A percentile compares a stretch with the other conserved stretches of the same genome.
Evolutionary conservation across 176 grass and related monocot genomes (phyloP).

Genomic region (Thinopyrum elongatum): DNA sequence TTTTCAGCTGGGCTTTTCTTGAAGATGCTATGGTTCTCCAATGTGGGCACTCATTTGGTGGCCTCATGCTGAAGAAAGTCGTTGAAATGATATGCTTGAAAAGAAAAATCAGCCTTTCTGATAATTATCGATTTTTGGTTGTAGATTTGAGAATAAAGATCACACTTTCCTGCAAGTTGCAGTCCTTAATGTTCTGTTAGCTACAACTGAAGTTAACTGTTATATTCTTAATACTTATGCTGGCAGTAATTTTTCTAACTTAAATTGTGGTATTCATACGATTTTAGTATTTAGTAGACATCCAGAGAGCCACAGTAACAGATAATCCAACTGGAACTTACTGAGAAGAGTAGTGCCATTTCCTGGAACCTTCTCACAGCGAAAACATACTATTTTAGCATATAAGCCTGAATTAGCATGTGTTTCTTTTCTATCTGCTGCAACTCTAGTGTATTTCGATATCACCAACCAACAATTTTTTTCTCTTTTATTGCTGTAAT

Average conservation of each 20-base stretch:
- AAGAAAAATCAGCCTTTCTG: too few species aligned
- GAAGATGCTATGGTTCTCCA: constrained; percentile 83
- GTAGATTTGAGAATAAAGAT: not conserved
- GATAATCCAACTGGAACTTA: not conserved
- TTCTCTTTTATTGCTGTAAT: not conserved
- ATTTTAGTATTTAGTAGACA: not conserved
- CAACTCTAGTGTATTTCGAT: not conserved
- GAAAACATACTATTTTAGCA: constrained; percentile 2
- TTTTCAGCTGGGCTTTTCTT: constrained; percentile 63
- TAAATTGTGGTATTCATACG: not conserved
- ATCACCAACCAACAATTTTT: not conserved
- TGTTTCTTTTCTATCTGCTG: not conserved
- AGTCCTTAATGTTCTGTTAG: not conserved
- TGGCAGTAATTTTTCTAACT: not conserved
- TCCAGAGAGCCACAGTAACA: not conserved
- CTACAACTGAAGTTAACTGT: not conserved
- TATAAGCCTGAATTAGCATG: not conserved
- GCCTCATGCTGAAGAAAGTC: constrained; percentile 72
- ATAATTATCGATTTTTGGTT: not conserved
- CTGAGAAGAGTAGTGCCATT: not conserved
- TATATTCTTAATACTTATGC: not conserved
- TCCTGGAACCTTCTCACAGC: not conserved
- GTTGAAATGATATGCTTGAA: constrained; percentile 27
- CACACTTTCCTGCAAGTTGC: not conserved
- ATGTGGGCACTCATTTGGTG: constrained; percentile 79